Conservation (phyloP, 176 grass and related monocot species). For the Eleusine coracana region DNA sequence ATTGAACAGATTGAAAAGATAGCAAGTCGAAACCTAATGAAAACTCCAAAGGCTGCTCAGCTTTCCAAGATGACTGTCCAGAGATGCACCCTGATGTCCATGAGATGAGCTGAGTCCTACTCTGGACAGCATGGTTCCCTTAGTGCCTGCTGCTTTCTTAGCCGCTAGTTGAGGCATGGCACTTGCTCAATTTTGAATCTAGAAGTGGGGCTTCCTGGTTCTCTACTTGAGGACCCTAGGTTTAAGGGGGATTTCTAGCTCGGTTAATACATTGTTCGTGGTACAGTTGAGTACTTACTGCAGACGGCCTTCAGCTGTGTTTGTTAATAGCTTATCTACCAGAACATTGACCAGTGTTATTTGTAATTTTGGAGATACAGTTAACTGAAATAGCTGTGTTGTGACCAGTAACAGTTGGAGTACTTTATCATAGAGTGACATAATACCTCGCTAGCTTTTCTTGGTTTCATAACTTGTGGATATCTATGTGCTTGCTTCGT, state of each 20-base stretch:
- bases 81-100: constrained; percentile 64
- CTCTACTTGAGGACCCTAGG: constrained; percentile 53
- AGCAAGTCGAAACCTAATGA: constrained; percentile 51
- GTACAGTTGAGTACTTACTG: not conserved
- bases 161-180: constrained; percentile 4
- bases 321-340: not conserved
- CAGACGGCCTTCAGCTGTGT: not conserved
- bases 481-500: not conserved
- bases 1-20: constrained; percentile 79
- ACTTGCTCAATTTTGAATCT: constrained; percentile 23
- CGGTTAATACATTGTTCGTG: not conserved
- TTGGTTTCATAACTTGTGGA: not conserved
- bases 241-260: not conserved
- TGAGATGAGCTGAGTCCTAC: constrained; percentile 55
- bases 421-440: not conserved
- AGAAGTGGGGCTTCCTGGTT: constrained; percentile 17
- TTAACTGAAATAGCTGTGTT: not conserved
- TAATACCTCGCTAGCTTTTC: not conserved
- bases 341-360: not conserved
- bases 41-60: constrained; percentile 42
- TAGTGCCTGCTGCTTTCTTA: constrained; percentile 30
- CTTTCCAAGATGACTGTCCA: constrained; percentile 51
- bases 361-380: not conserved
- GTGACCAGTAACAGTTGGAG: not conserved
- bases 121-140: constrained; percentile 4